phyloP scores from a whole-genome alignment of 2,329 filamentous ascomycete species.

The Hirsutella thompsonii region DNA sequence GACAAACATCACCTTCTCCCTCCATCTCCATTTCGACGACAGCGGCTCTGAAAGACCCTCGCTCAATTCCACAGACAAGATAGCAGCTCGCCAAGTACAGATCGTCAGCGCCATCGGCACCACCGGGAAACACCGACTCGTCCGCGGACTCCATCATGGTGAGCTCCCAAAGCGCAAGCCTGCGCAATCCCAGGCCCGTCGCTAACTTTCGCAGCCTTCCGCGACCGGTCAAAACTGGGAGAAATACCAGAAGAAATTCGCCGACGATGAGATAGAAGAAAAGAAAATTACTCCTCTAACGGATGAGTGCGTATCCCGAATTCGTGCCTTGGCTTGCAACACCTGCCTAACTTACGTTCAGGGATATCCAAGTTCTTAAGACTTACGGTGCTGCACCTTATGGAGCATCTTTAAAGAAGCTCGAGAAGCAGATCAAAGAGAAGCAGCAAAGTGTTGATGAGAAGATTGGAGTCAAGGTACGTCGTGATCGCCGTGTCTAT shows the following conservation, averaged over 20 bases:
- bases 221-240: conserved; percentile 93
- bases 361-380: conserved; percentile 98
- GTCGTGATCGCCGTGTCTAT: not conserved
- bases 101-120: not conserved
- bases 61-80: not conserved
- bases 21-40: not conserved
- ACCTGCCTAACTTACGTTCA: conserved; percentile 22
- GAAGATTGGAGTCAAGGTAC: conserved; percentile 82
- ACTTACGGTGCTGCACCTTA: conserved; percentile 97
- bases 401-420: conserved; percentile 83
- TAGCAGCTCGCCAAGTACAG: not conserved
- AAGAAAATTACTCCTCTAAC: conserved; percentile 98
- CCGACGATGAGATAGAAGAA: conserved; percentile 93
- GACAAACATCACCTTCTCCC: not conserved
- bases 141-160: conserved; percentile 29
- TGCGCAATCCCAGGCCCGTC: conserved; percentile 3
- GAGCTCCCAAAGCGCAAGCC: conserved; percentile 10
- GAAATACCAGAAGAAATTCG: conserved; percentile 96
- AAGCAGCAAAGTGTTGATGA: conserved; percentile 97
- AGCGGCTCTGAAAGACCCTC: not conserved
- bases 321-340: not conserved
- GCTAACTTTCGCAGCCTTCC: conserved; percentile 54
- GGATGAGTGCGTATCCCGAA: conserved; percentile 62
- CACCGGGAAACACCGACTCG: conserved; percentile 8
- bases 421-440: conserved; percentile 99